Percentiles rank a stretch among this genome's conserved stretches.
Evolutionary conservation across 306 rosid genomes (phyloP).

Genomic region (Castanospermum australe): DNA sequence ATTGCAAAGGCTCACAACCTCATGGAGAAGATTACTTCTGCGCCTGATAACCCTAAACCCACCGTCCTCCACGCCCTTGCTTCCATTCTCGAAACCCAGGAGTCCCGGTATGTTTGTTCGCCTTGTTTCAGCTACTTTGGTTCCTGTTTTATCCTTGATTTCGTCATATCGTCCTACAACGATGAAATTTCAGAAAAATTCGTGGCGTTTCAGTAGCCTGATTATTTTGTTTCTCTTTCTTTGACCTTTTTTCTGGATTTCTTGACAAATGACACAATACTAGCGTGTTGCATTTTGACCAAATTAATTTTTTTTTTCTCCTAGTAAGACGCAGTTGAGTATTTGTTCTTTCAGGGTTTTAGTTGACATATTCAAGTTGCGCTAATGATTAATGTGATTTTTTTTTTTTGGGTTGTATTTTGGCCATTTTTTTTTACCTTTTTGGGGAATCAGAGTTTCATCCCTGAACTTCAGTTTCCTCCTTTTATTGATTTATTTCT

Average conservation of each 20-base stretch:
- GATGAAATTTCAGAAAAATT: neutral
- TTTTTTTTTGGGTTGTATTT: neutral
- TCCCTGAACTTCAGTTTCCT: neutral
- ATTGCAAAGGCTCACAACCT: conserved; percentile 68
- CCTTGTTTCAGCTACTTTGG: neutral
- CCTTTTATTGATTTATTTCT: neutral
- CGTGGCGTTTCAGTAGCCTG: neutral
- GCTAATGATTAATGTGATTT: neutral
- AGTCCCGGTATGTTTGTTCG: conserved; percentile 47
- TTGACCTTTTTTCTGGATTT: neutral
- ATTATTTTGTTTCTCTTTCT: neutral
- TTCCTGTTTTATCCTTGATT: neutral
- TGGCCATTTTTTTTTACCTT: no score
- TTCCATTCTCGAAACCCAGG: conserved; percentile 78
- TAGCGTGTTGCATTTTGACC: neutral
- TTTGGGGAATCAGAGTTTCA: neutral
- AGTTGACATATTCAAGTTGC: neutral
- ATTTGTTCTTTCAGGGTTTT: neutral
- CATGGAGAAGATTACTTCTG: conserved; percentile 74
- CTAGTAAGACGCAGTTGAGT: neutral
- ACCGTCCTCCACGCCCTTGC: conserved; percentile 82
- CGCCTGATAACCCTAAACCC: conserved; percentile 80
- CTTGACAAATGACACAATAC: neutral
- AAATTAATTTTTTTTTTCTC: neutral
- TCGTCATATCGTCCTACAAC: neutral